Base-by-base conservation (phyloP, 306 rosid genomes). In the Trifolium subterraneum region DNA sequence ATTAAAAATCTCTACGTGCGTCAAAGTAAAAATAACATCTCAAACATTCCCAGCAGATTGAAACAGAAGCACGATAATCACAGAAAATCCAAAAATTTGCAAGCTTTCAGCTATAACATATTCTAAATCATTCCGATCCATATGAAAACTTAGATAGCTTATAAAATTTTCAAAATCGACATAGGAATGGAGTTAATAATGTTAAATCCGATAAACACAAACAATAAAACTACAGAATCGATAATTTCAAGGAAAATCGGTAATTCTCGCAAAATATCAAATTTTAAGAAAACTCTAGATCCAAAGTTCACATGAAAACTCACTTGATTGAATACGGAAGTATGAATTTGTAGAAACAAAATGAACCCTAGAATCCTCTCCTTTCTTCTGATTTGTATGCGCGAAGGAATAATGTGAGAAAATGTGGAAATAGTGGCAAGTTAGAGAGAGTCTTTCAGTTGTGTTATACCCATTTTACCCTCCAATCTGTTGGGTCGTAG, bases 301-400 rank as follows among this genome's bases (percentile, higher is more conserved):
- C 19, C 4, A 58, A 25, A 58, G 3, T 10, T 13, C 1, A 25
- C 64, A 5, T 25, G 10, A 13, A 25, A 25, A 58, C 64, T 14
- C 2, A 58, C 64, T 19, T 58, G 64, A 25, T 13, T 58, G 64
- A 25, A 58, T 2, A 13, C 12, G 4, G 6, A 58, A 13, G 64
- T 58, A 25, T 25, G 36, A 25, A 58, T 8, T 7, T 58, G 18
- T 23, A 13, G 64, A 58, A 58, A 58, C 3, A 38, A 58, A 58
- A 58, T 10, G 63, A 58, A 56, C 63, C 64, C 38, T 25, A 58
- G 63, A 25, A 58, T 58, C 9, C 38, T 27, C 35, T 14, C 64
- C 19, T 13, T 54, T 20, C 60, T 52, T 52, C 60, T 6, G 27
- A 54, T 3, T 10, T 9, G 27, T 20, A 13, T 13, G 64, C 38